phyloP scores from a whole-genome alignment of 2,329 filamentous ascomycete genomes.

The Simplicillium sp. region DNA sequence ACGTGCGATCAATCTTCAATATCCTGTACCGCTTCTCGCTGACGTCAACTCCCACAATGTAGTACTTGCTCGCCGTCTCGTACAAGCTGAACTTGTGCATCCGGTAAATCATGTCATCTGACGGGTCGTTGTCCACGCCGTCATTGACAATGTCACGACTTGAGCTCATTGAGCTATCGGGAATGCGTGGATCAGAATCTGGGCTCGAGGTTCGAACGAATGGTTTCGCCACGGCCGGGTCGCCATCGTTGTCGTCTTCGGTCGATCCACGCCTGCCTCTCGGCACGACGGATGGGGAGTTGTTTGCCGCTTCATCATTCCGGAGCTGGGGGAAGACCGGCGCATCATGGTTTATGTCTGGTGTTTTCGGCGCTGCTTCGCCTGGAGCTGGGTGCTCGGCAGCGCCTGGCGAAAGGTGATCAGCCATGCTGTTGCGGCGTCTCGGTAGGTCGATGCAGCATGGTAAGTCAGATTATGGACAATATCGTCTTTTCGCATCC shows the following conservation, averaged over 20 bases:
- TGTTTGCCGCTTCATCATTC: slow-evolving; percentile 20
- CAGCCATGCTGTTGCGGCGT: too few species aligned
- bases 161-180: slow-evolving; percentile 3
- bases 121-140: slow-evolving; percentile 19
- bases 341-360: slow-evolving; percentile 7
- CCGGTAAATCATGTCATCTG: slow-evolving; percentile 38
- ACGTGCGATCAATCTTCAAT: slow-evolving; percentile 84
- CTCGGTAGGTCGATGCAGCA: too few species aligned
- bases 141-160: slow-evolving; percentile 2
- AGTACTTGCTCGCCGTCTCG: slow-evolving; percentile 87
- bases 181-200: slow-evolving; percentile 24
- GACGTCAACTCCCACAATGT: slow-evolving; percentile 87
- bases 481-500: too few species aligned
- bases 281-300: too few species aligned
- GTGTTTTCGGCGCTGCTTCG: slow-evolving; percentile 1
- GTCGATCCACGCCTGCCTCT: slow-evolving; percentile 13
- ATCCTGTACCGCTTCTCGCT: slow-evolving; percentile 84
- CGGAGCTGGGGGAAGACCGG: slow-evolving; percentile 25
- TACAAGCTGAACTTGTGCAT: slow-evolving; percentile 99
- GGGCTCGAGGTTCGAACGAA: slow-evolving; percentile 48
- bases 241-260: slow-evolving; percentile 46
- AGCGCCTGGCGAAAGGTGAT: too few species aligned
- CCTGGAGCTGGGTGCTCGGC: too few species aligned
- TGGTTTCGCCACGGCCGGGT: slow-evolving; percentile 46
- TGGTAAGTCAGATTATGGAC: too few species aligned